Conservation (phyloP, 2,329 filamentous ascomycete genomes). For the Cryoendolithus antarcticus region DNA sequence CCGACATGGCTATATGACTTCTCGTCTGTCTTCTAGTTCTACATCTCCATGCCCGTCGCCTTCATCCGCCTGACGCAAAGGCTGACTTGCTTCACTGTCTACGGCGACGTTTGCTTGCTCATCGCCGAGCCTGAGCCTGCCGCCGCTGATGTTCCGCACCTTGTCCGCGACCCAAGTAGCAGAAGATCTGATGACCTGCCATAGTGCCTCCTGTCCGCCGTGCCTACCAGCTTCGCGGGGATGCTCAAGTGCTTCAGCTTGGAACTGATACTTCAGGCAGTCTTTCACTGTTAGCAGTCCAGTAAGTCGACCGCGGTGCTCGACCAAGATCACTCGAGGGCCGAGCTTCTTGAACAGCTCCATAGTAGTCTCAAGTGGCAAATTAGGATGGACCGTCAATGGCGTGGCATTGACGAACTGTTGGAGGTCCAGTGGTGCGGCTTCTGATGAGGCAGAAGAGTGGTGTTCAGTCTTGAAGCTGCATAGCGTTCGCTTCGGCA, state of each 20-base stretch:
- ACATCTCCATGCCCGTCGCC: no score
- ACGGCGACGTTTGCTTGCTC: neutral
- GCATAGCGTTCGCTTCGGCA: constrained; percentile 60
- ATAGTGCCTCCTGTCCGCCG: constrained; percentile 53
- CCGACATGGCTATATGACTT: no score
- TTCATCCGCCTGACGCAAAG: no score
- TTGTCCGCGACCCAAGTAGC: constrained; percentile 18
- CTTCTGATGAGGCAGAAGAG: constrained; percentile 28
- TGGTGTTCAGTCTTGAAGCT: constrained; percentile 48
- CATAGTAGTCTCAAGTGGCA: constrained; percentile 94
- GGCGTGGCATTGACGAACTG: constrained; percentile 83
- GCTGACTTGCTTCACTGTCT: no score
- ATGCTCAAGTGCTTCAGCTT: constrained; percentile 76
- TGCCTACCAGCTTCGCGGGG: constrained; percentile 44
- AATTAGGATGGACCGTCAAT: constrained; percentile 76
- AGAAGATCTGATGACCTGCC: constrained; percentile 30
- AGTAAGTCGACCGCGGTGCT: constrained; percentile 70
- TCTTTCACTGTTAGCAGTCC: constrained; percentile 94
- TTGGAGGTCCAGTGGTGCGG: constrained; percentile 61
- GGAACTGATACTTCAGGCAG: constrained; percentile 94
- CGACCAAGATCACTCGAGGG: constrained; percentile 81
- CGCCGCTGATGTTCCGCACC: constrained; percentile 6
- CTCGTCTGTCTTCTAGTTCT: no score
- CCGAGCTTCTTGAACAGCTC: constrained; percentile 98
- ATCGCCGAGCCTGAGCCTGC: constrained; percentile 2